These are phyloP conservation scores for Copromyces sp. DNA, from an alignment of 495 filamentous ascomycete species.

Conservation along the genomic window DNA sequence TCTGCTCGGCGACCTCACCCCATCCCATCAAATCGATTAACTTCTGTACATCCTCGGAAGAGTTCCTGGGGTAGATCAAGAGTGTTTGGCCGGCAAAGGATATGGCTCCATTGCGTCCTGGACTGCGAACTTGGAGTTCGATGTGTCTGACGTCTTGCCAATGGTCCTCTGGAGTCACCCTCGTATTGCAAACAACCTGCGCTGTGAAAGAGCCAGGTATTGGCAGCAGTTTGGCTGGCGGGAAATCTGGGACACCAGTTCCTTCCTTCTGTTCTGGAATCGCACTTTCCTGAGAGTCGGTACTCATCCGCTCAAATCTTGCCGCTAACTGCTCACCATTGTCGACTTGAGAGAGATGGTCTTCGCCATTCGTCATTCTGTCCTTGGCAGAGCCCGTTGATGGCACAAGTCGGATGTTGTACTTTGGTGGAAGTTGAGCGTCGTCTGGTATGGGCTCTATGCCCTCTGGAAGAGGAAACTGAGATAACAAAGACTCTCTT, in stretches of 20 bases:
- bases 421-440: conserved; percentile 69
- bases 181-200: conserved; percentile 45
- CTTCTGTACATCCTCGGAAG: conserved; percentile 59
- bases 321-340: neutral
- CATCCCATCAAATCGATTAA: conserved; percentile 71
- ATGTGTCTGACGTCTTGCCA: conserved; percentile 72
- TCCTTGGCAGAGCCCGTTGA: conserved; percentile 9
- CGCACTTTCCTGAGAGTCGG: neutral
- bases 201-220: conserved; percentile 41
- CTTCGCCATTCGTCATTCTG: neutral
- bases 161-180: conserved; percentile 64
- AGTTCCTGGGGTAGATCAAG: conserved; percentile 79
- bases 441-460: conserved; percentile 63
- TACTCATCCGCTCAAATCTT: neutral
- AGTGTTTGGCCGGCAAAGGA: conserved; percentile 60
- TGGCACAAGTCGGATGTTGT: conserved; percentile 46
- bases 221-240: conserved; percentile 40
- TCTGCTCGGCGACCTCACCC: conserved; percentile 53
- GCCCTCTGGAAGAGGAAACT: conserved; percentile 57
- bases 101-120: neutral
- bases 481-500: conserved; percentile 49
- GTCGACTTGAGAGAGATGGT: neutral
- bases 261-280: neutral
- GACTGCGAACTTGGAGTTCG: neutral
- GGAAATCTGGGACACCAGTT: conserved; percentile 7